These are phyloP conservation scores for Alternaria dauci DNA, from an alignment of 2,329 filamentous ascomycete genomes.

Conservation along the genomic window DNA sequence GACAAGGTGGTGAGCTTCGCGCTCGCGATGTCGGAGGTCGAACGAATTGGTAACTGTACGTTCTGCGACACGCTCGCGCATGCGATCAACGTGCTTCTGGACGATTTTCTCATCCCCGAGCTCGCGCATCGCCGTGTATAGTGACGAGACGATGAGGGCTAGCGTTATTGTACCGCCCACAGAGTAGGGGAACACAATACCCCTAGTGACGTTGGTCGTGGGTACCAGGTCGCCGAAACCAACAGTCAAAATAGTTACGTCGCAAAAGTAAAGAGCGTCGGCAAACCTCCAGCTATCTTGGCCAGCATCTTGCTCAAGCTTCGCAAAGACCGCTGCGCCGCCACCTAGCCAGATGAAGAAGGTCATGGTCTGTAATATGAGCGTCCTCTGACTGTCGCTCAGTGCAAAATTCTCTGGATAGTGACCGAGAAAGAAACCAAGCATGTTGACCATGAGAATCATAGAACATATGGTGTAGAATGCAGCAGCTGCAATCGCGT, in stretches of 20 bases:
- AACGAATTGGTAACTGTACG: constrained; percentile 63
- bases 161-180: constrained; percentile 84
- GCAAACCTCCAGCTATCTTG: constrained; percentile 71
- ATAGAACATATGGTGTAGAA: constrained; percentile 82
- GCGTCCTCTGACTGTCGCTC: constrained; percentile 80
- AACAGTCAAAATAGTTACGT: constrained; percentile 54
- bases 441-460: constrained; percentile 80
- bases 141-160: constrained; percentile 82
- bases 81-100: constrained; percentile 64
- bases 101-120: constrained; percentile 70
- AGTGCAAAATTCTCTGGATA: constrained; percentile 82
- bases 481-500: constrained; percentile 79
- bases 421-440: constrained; percentile 76
- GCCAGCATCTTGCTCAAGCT: constrained; percentile 64
- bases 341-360: constrained; percentile 83
- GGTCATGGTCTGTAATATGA: constrained; percentile 89
- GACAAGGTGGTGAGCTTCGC: constrained; percentile 33
- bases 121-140: constrained; percentile 71
- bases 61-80: constrained; percentile 63
- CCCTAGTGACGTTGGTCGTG: constrained; percentile 66
- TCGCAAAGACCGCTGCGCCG: constrained; percentile 77
- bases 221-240: constrained; percentile 65
- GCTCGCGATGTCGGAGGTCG: constrained; percentile 54
- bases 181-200: constrained; percentile 82
- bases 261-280: constrained; percentile 66